Percentiles rank a stretch among this genome's conserved stretches.
Conservation (phyloP, 202 grass and related monocot species). For the Alloteropsis angusta region DNA sequence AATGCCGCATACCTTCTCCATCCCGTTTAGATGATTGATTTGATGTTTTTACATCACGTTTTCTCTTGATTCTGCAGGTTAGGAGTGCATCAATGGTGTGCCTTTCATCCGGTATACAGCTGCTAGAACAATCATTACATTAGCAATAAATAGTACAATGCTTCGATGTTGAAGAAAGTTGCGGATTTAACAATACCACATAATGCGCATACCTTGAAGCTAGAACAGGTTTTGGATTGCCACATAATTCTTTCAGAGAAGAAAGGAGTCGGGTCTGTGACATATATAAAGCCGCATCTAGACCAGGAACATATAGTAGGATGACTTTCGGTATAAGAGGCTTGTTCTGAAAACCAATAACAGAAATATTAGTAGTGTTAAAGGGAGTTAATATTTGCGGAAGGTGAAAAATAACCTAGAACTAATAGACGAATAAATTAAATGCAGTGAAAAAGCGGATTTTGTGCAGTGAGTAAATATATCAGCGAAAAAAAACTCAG, state of each 20-base stretch:
- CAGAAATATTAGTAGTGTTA: constrained; percentile 1
- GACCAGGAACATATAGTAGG: constrained; percentile 83
- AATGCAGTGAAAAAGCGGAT: background rate
- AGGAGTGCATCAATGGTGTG: constrained; percentile 87
- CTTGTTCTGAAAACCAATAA: constrained; percentile 72
- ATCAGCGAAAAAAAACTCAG: background rate
- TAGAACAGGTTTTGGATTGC: constrained; percentile 84
- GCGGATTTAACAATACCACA: constrained; percentile 2
- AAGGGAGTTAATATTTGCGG: background rate
- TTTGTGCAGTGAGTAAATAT: background rate
- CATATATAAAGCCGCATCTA: constrained; percentile 93
- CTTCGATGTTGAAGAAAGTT: background rate
- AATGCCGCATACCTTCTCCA: constrained; percentile 26
- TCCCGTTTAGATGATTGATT: constrained; percentile 30
- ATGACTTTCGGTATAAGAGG: constrained; percentile 84
- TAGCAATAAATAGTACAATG: background rate
- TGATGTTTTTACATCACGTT: constrained; percentile 33
- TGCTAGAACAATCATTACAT: constrained; percentile 30
- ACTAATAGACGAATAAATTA: background rate
- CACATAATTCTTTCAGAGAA: constrained; percentile 69
- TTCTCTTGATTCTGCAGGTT: constrained; percentile 85
- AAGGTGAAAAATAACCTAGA: background rate
- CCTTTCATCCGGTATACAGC: constrained; percentile 73
- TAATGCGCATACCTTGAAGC: constrained; percentile 75
- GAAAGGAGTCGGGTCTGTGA: constrained; percentile 44